Conservation (phyloP, 108 stramenopile species). For the Nannochloropsis granulata region DNA sequence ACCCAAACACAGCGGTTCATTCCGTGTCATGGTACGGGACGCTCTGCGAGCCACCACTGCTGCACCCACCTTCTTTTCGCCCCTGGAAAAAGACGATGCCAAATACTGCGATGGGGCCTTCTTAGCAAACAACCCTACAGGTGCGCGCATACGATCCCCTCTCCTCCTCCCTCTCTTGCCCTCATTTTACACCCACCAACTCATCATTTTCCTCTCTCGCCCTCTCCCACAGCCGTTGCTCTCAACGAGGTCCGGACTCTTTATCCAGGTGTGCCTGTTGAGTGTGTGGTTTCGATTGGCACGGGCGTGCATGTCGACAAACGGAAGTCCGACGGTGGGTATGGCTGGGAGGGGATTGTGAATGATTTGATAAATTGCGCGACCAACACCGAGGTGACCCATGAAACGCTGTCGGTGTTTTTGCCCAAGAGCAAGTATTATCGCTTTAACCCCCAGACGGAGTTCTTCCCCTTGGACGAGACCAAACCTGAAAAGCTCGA, state of each 20-base stretch:
- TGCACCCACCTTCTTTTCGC: slow-evolving; percentile 39
- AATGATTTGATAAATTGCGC: slow-evolving; percentile 22
- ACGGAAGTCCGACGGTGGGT: slow-evolving; percentile 8
- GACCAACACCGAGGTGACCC: slow-evolving; percentile 33
- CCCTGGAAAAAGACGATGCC: slow-evolving; percentile 27
- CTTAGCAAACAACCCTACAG: slow-evolving; percentile 28
- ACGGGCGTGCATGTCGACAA: slow-evolving; percentile 31
- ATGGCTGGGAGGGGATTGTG: slow-evolving; percentile 32
- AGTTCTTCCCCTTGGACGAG: slow-evolving; percentile 32
- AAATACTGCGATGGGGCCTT: slow-evolving; percentile 20
- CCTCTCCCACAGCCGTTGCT: slow-evolving; percentile 27
- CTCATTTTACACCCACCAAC: too few species aligned
- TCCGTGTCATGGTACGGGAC: slow-evolving; percentile 24
- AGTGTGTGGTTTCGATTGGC: slow-evolving; percentile 31
- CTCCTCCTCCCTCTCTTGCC: too few species aligned
- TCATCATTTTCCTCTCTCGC: too few species aligned
- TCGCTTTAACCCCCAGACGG: slow-evolving; percentile 33
- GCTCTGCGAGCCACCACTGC: slow-evolving; percentile 38
- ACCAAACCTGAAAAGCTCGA: slow-evolving; percentile 14
- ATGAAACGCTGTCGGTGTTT: slow-evolving; percentile 21
- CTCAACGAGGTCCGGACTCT: slow-evolving; percentile 28
- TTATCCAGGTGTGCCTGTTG: slow-evolving; percentile 32
- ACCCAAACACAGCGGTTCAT: slow-evolving; percentile 19
- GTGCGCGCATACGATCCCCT: too few species aligned
- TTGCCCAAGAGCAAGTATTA: slow-evolving; percentile 25